These are phyloP conservation scores for Naegleria fowleri DNA, from an alignment of 208 protist species.

Conservation along the genomic window DNA sequence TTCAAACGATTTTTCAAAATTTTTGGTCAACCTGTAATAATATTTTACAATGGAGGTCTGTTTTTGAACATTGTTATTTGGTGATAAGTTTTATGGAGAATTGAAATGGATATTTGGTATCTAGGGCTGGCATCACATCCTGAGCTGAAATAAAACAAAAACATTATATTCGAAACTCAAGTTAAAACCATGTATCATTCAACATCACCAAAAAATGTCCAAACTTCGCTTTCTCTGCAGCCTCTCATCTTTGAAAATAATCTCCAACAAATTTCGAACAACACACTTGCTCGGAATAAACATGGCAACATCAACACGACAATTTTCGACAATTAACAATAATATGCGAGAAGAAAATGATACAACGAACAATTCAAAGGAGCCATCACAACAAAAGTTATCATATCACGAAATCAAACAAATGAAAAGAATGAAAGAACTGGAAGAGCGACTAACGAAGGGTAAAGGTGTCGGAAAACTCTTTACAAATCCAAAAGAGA, in stretches of 20 bases:
- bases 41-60: no score
- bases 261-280: no score
- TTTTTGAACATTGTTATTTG: no score
- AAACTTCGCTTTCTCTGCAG: neutral
- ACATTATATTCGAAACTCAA: no score
- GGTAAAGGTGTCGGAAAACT: neutral
- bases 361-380: neutral
- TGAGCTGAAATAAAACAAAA: no score
- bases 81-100: no score
- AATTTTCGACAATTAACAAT: neutral
- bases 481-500: neutral
- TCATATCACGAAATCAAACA: neutral
- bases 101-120: no score
- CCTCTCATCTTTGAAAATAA: neutral
- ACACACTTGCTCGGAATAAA: neutral
- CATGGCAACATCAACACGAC: neutral
- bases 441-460: neutral
- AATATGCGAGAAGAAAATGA: neutral
- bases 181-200: no score
- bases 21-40: no score
- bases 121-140: no score
- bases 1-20: neutral
- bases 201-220: no score
- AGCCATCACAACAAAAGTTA: neutral
- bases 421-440: neutral